Evolutionary conservation across 345 rosid species (phyloP), one percentile per base, ranked within the genome.

Genomic region (Eucalyptus cloeziana): DNA sequence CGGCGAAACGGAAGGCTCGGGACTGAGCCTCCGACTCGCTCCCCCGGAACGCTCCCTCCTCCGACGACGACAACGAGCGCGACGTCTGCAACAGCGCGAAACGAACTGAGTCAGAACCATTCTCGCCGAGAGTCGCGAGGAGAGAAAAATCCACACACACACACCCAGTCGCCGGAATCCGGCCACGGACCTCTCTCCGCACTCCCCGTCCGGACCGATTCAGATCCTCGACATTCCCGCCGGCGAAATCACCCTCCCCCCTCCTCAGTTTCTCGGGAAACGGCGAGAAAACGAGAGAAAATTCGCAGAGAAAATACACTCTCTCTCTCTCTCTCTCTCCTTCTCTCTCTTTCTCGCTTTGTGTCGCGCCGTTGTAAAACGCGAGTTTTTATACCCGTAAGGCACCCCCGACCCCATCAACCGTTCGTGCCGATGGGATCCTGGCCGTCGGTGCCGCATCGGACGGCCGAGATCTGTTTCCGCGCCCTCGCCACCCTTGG

Each of bases 231-330:
- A 79, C 89, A 88, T 88, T 88, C 79, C 85, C 86, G 81, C 44
- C 50, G n/a, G 25, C 25, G 64, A 64, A 79, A 40, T 76, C 31
- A 64, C 88, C 89, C 94, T 0, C 10, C 58, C 4, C 58, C 58
- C 58, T 19, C 58, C 58, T 92, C 91, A 90, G 92, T 87, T 88
- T 86, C 69, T 80, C 91, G 88, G 85, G 93, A 92, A 90, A 87
- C 33, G 19, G 88, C 80, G 60, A 87, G 92, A 90, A 91, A 92
- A 56, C 71, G 88, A 89, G 87, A 89, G 94, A 89, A 90, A 92
- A 88, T 80, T 89, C 56, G 54, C 91, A 90, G 89, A 90, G 93
- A 88, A 90, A 86, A 49, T 86, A 76, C 85, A 49, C 86, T 15
- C 89, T 52, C 56, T 86, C n/a, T 27, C 51, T 69, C 90, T 22